Percentiles rank a stretch among this genome's conserved stretches.
Conservation (phyloP, 75 land plant species). For the Sequoiadendron giganteum region DNA sequence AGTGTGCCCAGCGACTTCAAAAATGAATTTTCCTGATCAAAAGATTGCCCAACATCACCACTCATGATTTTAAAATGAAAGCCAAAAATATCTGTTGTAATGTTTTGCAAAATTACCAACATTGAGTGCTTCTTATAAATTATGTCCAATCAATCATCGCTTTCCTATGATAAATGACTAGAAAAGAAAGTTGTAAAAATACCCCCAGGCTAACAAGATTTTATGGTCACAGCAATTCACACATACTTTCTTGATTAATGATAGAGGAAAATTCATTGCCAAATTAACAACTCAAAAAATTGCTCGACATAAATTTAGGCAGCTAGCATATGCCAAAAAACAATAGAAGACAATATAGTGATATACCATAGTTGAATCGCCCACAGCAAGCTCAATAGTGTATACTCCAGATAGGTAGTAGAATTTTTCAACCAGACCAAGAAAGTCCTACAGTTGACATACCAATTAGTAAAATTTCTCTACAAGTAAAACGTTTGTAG, state of each 20-base stretch:
- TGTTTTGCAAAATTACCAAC: background rate
- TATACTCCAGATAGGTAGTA: conserved; percentile 86
- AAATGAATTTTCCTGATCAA: conserved; percentile 83
- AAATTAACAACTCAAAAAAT: background rate
- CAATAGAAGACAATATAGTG: conserved; percentile 3
- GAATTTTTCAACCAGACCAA: conserved; percentile 86
- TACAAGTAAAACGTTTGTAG: background rate
- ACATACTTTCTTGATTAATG: background rate
- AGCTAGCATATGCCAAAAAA: background rate
- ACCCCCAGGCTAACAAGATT: background rate
- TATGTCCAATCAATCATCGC: background rate
- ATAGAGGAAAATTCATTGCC: background rate
- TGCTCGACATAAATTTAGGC: background rate
- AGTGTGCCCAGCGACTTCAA: conserved; percentile 55
- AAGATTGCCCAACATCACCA: background rate
- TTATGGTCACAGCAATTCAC: background rate
- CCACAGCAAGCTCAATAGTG: conserved; percentile 75
- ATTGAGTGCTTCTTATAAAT: background rate
- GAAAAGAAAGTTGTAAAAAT: background rate
- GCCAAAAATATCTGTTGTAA: background rate
- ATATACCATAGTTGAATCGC: conserved; percentile 91
- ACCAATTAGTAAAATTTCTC: background rate
- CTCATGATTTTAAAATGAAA: background rate
- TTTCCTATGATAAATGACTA: background rate
- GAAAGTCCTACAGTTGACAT: conserved; percentile 64